Evolutionary conservation across 805 yeast genomes (phyloP).

Genomic region (Deakozyma indianensis): DNA sequence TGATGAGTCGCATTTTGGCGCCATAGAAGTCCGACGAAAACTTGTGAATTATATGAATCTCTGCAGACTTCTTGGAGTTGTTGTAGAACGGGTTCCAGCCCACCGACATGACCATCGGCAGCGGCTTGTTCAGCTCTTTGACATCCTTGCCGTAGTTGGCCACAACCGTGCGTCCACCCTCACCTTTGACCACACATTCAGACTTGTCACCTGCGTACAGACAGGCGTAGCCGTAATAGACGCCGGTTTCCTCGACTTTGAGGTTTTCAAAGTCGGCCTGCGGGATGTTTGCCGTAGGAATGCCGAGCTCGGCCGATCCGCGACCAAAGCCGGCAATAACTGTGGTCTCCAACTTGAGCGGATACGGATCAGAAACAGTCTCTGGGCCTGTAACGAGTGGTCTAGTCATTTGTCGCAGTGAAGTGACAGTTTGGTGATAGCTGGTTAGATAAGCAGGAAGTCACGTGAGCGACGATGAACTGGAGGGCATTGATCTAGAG

Average conservation of each 20-base stretch:
- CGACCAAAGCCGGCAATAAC: slow-evolving; percentile 84
- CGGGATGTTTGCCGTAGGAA: slow-evolving; percentile 89
- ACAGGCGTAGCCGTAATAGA: slow-evolving; percentile 71
- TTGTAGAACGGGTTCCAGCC: slow-evolving; percentile 93
- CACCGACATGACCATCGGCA: slow-evolving; percentile 88
- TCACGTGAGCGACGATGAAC: no score
- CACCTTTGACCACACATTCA: slow-evolving; percentile 22
- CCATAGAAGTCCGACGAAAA: slow-evolving; percentile 69
- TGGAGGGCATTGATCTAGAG: no score
- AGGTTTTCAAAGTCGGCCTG: slow-evolving; percentile 32
- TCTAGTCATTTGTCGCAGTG: slow-evolving; percentile 11
- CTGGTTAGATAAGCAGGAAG: background rate
- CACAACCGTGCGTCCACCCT: slow-evolving; percentile 24
- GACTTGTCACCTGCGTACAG: slow-evolving; percentile 17
- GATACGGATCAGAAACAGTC: slow-evolving; percentile 21
- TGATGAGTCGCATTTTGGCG: slow-evolving; percentile 48
- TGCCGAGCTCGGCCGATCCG: slow-evolving; percentile 85
- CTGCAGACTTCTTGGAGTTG: slow-evolving; percentile 65
- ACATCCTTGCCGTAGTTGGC: slow-evolving; percentile 51
- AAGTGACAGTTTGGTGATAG: background rate
- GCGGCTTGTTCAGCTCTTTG: slow-evolving; percentile 25
- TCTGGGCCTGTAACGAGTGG: slow-evolving; percentile 21
- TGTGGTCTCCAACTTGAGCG: slow-evolving; percentile 18
- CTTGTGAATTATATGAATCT: slow-evolving; percentile 70
- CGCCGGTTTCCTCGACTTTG: slow-evolving; percentile 46